Percentiles rank a stretch among this genome's conserved stretches.
phyloP scores from a whole-genome alignment of 129 eudicot species.

The Smallanthus sonchifolius region DNA sequence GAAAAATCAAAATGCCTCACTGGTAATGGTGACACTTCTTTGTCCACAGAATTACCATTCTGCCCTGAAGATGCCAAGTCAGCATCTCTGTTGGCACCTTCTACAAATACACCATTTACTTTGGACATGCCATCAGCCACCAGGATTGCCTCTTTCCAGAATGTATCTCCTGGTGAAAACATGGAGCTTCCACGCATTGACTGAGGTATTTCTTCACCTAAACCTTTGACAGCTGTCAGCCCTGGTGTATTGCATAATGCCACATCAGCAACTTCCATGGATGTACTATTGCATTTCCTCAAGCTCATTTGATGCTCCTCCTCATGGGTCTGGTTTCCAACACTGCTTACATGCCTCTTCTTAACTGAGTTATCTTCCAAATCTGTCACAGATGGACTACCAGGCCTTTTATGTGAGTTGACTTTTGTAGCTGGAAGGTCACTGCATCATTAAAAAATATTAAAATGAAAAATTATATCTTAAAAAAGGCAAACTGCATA shows the following conservation, averaged over 20 bases:
- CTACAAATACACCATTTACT: conserved; percentile 6
- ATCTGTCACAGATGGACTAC: conserved; percentile 44
- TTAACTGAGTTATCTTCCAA: conserved; percentile 51
- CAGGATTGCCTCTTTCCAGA: conserved; percentile 93
- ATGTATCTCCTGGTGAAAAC: conserved; percentile 92
- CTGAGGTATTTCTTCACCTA: conserved; percentile 66
- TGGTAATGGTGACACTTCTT: conserved; percentile 79
- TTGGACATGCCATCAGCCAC: conserved; percentile 69
- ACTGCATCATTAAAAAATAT: conserved; percentile 34
- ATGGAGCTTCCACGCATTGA: conserved; percentile 73
- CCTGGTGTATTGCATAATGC: conserved; percentile 55
- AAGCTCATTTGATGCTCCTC: conserved; percentile 41
- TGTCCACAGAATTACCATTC: conserved; percentile 33
- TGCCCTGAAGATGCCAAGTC: conserved; percentile 33
- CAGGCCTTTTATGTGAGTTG: conserved; percentile 47
- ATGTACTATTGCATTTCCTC: conserved; percentile 55
- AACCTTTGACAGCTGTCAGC: conserved; percentile 23
- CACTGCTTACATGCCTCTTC: conserved; percentile 42
- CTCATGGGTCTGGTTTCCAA: conserved; percentile 11
- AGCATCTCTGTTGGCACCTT: conserved; percentile 14
- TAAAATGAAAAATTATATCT: neutral
- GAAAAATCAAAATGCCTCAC: conserved; percentile 90
- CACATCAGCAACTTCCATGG: conserved; percentile 20
- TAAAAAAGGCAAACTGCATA: neutral
- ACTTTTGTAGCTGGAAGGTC: conserved; percentile 41